Percentiles rank a stretch among this genome's conserved stretches.
Evolutionary conservation across 148 eudicot species (phyloP).

Genomic region (Suaeda aralocaspica): DNA sequence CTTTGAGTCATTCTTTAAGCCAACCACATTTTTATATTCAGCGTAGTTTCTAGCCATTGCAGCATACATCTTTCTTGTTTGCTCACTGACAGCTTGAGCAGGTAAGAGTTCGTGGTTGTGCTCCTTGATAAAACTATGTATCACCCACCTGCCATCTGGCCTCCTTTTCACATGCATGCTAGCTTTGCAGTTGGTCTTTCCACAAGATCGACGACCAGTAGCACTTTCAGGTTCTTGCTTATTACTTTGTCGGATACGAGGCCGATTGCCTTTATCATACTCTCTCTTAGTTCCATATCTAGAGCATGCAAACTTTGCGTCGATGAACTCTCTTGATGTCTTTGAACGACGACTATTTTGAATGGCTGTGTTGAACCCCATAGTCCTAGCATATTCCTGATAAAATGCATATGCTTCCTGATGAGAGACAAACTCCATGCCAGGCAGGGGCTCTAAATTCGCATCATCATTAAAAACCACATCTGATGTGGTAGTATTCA

Average conservation of each 20-base stretch:
- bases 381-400: slow-evolving; percentile 95
- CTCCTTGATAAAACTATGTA: slow-evolving; percentile 85
- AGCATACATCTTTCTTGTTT: slow-evolving; percentile 94
- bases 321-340: slow-evolving; percentile 95
- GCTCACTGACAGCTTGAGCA: slow-evolving; percentile 96
- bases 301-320: slow-evolving; percentile 97
- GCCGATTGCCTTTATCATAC: slow-evolving; percentile 81
- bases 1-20: slow-evolving; percentile 65
- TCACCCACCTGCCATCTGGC: slow-evolving; percentile 92
- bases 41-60: slow-evolving; percentile 98
- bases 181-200: slow-evolving; percentile 97
- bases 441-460: slow-evolving; percentile 84
- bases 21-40: slow-evolving; percentile 88
- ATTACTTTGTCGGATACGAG: slow-evolving; percentile 66
- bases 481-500: slow-evolving; percentile 47
- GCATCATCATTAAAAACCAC: slow-evolving; percentile 55
- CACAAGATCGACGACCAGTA: slow-evolving; percentile 82
- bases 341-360: slow-evolving; percentile 98
- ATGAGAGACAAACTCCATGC: slow-evolving; percentile 94
- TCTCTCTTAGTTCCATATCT: slow-evolving; percentile 96
- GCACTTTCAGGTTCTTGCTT: slow-evolving; percentile 75
- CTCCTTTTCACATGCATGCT: slow-evolving; percentile 99
- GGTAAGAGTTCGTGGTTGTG: slow-evolving; percentile 96
- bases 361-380: slow-evolving; percentile 95
- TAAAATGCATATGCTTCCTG: slow-evolving; percentile 95